These are phyloP conservation scores for Chlorophyllum brunneum DNA, from an alignment of 768 basidiomycete genomes.

Conservation along the genomic window DNA sequence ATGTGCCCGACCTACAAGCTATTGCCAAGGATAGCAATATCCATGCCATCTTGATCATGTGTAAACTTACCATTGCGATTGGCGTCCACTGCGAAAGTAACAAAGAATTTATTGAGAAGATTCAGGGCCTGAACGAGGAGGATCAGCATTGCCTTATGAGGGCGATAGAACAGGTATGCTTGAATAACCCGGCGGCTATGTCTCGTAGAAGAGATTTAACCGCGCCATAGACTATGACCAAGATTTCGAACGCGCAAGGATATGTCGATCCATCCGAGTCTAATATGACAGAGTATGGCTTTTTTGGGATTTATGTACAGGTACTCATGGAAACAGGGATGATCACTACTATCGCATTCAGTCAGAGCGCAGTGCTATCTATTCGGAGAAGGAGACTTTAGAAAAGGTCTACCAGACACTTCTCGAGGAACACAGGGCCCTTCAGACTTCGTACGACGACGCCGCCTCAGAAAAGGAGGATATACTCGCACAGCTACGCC, in stretches of 20 bases:
- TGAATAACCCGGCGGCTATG: background rate
- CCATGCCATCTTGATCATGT: constrained; percentile 65
- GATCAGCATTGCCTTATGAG: constrained; percentile 91
- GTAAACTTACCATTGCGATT: constrained; percentile 79
- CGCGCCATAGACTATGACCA: constrained; percentile 63
- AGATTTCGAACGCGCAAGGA: constrained; percentile 52
- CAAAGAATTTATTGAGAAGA: constrained; percentile 84
- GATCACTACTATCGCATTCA: constrained; percentile 88
- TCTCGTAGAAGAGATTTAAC: background rate
- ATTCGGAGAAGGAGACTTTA: constrained; percentile 82
- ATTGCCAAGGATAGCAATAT: constrained; percentile 76
- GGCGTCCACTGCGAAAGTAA: constrained; percentile 88
- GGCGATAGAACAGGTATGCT: constrained; percentile 83
- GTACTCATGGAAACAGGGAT: constrained; percentile 46
- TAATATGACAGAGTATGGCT: constrained; percentile 73
- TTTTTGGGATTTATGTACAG: constrained; percentile 8
- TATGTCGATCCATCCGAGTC: constrained; percentile 48
- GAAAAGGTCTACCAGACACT: constrained; percentile 78
- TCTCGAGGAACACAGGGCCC: constrained; percentile 66
- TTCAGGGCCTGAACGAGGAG: constrained; percentile 75
- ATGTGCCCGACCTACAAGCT: constrained; percentile 85
- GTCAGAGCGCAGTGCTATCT: constrained; percentile 70
- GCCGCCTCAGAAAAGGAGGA: constrained; percentile 77
- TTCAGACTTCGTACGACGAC: constrained; percentile 81
- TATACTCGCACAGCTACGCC: constrained; percentile 55